A percentile compares a stretch with the other conserved stretches of the same genome.
Conservation (phyloP, 1,284 basidiomycete genomes). For the Sanghuangporus baumii region DNA sequence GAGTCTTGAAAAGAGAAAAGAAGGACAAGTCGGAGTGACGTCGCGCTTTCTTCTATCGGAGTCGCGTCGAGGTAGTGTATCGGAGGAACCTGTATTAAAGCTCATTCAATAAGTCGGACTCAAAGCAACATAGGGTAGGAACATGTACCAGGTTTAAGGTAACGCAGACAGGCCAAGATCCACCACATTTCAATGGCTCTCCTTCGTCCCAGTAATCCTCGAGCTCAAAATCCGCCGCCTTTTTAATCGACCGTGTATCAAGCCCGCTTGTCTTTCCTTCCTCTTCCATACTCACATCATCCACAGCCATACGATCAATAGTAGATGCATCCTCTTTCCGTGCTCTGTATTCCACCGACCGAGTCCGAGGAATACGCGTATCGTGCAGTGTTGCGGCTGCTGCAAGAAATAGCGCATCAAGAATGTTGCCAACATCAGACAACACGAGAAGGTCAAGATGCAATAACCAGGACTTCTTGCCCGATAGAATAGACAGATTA, state of each 20-base stretch:
- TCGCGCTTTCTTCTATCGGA: slow-evolving; percentile 55
- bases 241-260: slow-evolving; percentile 43
- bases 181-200: slow-evolving; percentile 43
- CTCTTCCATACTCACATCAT: slow-evolving; percentile 45
- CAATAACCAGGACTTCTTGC: slow-evolving; percentile 63
- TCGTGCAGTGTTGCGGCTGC: slow-evolving; percentile 74
- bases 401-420: slow-evolving; percentile 73
- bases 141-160: slow-evolving; percentile 68
- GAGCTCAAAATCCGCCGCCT: slow-evolving; percentile 73
- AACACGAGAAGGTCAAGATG: slow-evolving; percentile 66
- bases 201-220: slow-evolving; percentile 83
- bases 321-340: slow-evolving; percentile 26
- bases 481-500: slow-evolving; percentile 57
- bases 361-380: slow-evolving; percentile 69
- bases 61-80: slow-evolving; percentile 67
- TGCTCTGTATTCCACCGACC: slow-evolving; percentile 51
- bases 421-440: slow-evolving; percentile 64
- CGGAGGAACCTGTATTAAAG: slow-evolving; percentile 39
- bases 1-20: slow-evolving; percentile 51
- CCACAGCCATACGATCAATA: slow-evolving; percentile 33
- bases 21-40: slow-evolving; percentile 48
- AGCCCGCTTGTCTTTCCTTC: slow-evolving; percentile 39
- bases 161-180: slow-evolving; percentile 66
- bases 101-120: background rate
- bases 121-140: background rate